Evolutionary conservation across 2,329 filamentous ascomycete genomes (phyloP).

Genomic region (Colletotrichum sp.): DNA sequence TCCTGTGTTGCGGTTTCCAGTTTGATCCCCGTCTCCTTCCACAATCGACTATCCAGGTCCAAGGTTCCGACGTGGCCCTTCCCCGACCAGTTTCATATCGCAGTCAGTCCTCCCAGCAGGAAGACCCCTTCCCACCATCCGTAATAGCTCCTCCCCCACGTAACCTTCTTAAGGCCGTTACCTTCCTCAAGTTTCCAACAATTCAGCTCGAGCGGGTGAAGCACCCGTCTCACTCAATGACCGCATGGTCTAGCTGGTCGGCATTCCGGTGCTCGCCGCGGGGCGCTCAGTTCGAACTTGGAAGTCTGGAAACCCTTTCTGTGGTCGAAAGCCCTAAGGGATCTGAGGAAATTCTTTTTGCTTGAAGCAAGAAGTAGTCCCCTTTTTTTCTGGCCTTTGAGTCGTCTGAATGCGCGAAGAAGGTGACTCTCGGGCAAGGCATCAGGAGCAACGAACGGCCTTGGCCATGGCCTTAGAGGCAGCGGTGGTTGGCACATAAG

Average conservation of each 20-base stretch:
- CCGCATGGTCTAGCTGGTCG: not conserved
- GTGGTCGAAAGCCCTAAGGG: not conserved
- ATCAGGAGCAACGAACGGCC: not conserved
- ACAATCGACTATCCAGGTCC: not conserved
- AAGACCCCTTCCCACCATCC: not conserved
- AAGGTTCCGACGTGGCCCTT: not conserved
- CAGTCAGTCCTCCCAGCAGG: not conserved
- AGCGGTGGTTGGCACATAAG: not conserved
- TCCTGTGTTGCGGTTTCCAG: not conserved
- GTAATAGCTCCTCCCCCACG: not conserved
- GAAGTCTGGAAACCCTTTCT: not conserved
- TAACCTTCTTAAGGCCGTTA: not conserved
- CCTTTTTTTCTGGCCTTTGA: not conserved
- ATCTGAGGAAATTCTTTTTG: not conserved
- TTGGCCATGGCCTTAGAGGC: rapidly evolving
- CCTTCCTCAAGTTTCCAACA: not conserved
- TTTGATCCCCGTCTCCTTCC: not conserved
- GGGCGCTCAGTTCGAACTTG: not conserved
- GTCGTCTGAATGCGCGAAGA: not conserved
- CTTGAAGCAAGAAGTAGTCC: not conserved
- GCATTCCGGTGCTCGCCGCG: not conserved
- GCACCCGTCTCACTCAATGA: not conserved
- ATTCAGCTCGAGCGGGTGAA: not conserved
- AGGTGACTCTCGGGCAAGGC: not conserved
- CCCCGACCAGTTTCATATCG: not conserved